Percentiles rank a stretch among this genome's conserved stretches.
Conservation (phyloP, 495 filamentous ascomycete genomes). For the Penicillium goetzii region DNA sequence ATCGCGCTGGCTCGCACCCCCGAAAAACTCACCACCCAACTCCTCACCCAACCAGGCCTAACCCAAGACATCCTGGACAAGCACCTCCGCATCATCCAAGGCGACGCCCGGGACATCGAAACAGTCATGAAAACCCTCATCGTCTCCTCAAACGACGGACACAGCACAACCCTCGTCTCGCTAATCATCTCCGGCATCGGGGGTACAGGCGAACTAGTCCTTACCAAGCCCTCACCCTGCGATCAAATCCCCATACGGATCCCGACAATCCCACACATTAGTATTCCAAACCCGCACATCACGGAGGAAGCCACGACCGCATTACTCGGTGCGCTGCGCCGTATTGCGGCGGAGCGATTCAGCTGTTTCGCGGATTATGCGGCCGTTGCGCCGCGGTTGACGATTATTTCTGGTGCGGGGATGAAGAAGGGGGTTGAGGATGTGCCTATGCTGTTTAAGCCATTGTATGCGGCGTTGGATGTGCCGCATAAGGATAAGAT, state of each 20-base stretch:
- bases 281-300: slow-evolving; percentile 32
- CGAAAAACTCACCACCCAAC: slow-evolving; percentile 53
- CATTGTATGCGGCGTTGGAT: slow-evolving; percentile 36
- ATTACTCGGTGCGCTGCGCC: slow-evolving; percentile 35
- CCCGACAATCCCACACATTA: slow-evolving; percentile 24
- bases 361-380: slow-evolving; percentile 14
- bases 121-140: slow-evolving; percentile 37
- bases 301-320: slow-evolving; percentile 29
- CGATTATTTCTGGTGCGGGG: slow-evolving; percentile 37
- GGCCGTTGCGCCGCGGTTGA: slow-evolving; percentile 16
- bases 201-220: slow-evolving; percentile 21
- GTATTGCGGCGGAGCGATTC: slow-evolving; percentile 27
- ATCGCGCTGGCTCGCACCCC: slow-evolving; percentile 60
- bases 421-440: slow-evolving; percentile 33
- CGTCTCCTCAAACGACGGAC: slow-evolving; percentile 12
- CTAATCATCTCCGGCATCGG: slow-evolving; percentile 55
- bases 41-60: slow-evolving; percentile 39
- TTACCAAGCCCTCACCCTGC: slow-evolving; percentile 23
- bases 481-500: slow-evolving; percentile 46
- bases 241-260: slow-evolving; percentile 20
- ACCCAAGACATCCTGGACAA: slow-evolving; percentile 31
- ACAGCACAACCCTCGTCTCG: slow-evolving; percentile 25
- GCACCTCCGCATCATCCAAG: slow-evolving; percentile 49
- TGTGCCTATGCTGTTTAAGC: slow-evolving; percentile 38
- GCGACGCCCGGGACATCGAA: slow-evolving; percentile 50